Percentiles rank a stretch among this genome's conserved stretches.
These are phyloP conservation scores for Platanus orientalis DNA, from an alignment of 164 flowering plant species.

Conservation along the genomic window DNA sequence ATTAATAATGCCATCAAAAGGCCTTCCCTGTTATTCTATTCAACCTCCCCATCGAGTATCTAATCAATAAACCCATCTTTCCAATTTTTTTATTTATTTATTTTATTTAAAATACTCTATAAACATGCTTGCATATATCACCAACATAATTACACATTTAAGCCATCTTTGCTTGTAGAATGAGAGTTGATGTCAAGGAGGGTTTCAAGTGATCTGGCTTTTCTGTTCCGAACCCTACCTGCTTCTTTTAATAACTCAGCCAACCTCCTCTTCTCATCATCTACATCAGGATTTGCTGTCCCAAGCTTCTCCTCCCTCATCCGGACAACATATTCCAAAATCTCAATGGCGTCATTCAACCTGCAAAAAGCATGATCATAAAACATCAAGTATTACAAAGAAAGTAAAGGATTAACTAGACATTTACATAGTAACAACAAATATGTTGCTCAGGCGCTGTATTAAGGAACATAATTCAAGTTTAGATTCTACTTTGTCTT, in stretches of 20 bases:
- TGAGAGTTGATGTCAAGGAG: constrained; percentile 35
- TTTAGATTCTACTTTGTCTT: no score
- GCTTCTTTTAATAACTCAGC: no score
- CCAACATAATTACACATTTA: no score
- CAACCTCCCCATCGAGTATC: constrained; percentile 13
- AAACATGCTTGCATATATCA: constrained; percentile 11
- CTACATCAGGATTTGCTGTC: no score
- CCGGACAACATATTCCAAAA: no score
- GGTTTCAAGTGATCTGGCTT: constrained; percentile 41
- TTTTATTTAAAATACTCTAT: no score
- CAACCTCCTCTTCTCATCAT: no score
- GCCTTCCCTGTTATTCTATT: constrained; percentile 6
- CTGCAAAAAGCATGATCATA: constrained; percentile 22
- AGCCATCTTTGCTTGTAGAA: not conserved
- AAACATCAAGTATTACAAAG: not conserved
- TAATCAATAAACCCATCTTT: constrained; percentile 13
- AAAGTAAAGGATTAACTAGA: no score
- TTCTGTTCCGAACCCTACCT: constrained; percentile 49
- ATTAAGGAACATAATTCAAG: not conserved
- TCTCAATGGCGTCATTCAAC: no score
- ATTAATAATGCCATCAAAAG: constrained; percentile 9
- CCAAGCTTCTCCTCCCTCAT: no score
- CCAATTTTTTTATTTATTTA: constrained; percentile 10
- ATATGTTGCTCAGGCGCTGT: no score
- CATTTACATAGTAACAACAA: no score